Evolutionary conservation across 345 rosid genomes (phyloP), one percentile per base, ranked within the genome.

Genomic region (Ceriops zippeliana): DNA sequence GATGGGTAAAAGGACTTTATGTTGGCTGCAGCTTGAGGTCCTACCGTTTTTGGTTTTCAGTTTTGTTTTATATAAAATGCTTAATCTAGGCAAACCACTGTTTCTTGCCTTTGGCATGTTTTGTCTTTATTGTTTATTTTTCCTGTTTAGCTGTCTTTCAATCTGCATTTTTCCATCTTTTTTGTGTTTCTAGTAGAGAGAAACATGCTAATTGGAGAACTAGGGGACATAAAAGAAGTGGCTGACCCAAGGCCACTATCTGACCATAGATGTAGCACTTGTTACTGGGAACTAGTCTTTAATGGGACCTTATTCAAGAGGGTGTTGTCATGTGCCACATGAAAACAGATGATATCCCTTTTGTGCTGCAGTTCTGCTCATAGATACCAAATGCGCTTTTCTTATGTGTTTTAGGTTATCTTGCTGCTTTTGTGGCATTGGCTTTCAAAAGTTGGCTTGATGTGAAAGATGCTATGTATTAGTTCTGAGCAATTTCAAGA

Each of bases 41-140:
- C 30, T 28, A 62, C 66, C 5, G 17, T 71, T 71, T 67, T 67
- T 56, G 53, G 59, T 47, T 71, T 54, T 67, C 34, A 49, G 65
- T 51, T 66, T 47, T 49, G 34, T 67, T 73, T 52, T 20, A 64
- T 30, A 34, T 62, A 62, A 38, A 60, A 31, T 28, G 32, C 5
- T 28, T 9, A n/a, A 27, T 53, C 31, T 3, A 35, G 30, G 27
- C 37, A 11, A n/a, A 8, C 19, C 10, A 16, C 20, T 13, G 17
- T 22, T 58, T 32, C 52, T 32, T n/a, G 61, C n/a, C 11, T 24
- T 49, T 52, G 15, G 22, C 30, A 56, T 24, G 59, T 24, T 42
- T 1, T 5, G 35, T 6, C 3, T 1, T 7, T 20, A 26, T 53
- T 53, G 58, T 53, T 53, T 21, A 11, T 20, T 53, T 52, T 53